These are phyloP conservation scores for Aspergillus sp. DNA, from an alignment of 2,329 filamentous ascomycete genomes.

Conservation along the genomic window DNA sequence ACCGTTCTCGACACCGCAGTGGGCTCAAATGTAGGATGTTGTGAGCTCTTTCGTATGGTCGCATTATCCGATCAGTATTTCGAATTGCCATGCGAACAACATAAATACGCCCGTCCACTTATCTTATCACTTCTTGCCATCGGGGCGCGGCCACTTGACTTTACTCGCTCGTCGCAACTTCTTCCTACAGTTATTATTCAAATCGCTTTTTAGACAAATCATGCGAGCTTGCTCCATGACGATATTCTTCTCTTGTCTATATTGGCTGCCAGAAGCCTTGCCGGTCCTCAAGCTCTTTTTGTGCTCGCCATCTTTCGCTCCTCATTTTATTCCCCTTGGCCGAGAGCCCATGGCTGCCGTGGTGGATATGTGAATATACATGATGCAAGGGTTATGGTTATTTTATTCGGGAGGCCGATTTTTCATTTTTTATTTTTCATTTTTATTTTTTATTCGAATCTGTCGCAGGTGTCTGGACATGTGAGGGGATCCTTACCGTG, in stretches of 20 bases:
- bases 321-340: constrained; percentile 7
- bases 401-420: constrained; percentile 16
- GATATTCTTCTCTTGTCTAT: constrained; percentile 20
- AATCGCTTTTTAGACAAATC: constrained; percentile 8
- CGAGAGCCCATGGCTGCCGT: constrained; percentile 13
- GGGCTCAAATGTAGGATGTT: constrained; percentile 39
- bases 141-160: background rate
- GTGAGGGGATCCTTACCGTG: constrained; percentile 12
- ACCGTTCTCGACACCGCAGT: constrained; percentile 39
- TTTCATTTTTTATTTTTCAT: constrained; percentile 4
- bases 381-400: constrained; percentile 23
- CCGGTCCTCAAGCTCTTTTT: constrained; percentile 10
- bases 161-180: background rate
- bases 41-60: constrained; percentile 22
- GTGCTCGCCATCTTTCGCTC: constrained; percentile 9
- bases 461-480: constrained; percentile 22
- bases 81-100: background rate
- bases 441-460: constrained; percentile 12
- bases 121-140: background rate
- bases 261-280: constrained; percentile 17
- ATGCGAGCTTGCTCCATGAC: constrained; percentile 18
- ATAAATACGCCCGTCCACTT: background rate
- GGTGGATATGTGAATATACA: constrained; percentile 17
- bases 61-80: constrained; percentile 1
- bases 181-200: background rate